phyloP scores from a whole-genome alignment of 805 yeast genomes.

The Suhomyces sp. region DNA sequence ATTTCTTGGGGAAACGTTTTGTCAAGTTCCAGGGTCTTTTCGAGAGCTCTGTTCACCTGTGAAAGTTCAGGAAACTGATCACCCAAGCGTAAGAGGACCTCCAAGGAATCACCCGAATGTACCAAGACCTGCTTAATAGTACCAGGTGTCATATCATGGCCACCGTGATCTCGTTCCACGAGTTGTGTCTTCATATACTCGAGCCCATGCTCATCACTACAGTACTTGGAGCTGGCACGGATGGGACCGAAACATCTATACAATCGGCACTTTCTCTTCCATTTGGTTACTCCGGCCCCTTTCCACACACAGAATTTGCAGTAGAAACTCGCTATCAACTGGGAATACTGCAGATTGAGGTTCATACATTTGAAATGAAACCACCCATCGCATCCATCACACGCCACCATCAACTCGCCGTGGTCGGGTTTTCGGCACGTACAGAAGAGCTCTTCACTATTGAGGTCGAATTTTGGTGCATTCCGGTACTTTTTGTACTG shows the following conservation, averaged over 20 bases:
- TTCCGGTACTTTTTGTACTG: conserved; percentile 35
- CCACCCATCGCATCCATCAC: conserved; percentile 97
- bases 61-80: conserved; percentile 42
- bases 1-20: conserved; percentile 18
- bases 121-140: conserved; percentile 25
- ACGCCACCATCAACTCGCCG: conserved; percentile 86
- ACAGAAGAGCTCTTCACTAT: conserved; percentile 69
- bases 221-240: conserved; percentile 60
- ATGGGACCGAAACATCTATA: conserved; percentile 56
- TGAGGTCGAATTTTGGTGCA: conserved; percentile 42
- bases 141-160: conserved; percentile 9
- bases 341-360: conserved; percentile 47
- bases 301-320: conserved; percentile 71
- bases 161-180: conserved; percentile 7
- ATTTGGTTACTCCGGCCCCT: conserved; percentile 51
- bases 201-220: conserved; percentile 69
- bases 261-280: conserved; percentile 77
- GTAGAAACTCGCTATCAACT: conserved; percentile 59
- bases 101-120: conserved; percentile 18
- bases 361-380: conserved; percentile 79
- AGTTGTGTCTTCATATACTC: conserved; percentile 35
- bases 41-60: conserved; percentile 21
- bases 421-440: conserved; percentile 74
- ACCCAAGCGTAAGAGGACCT: conserved; percentile 25
- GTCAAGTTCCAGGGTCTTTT: conserved; percentile 12